Percentiles rank a stretch among this genome's conserved stretches.
phyloP scores from a whole-genome alignment of 2,329 filamentous ascomycete genomes.

The Fusarium torreyae region DNA sequence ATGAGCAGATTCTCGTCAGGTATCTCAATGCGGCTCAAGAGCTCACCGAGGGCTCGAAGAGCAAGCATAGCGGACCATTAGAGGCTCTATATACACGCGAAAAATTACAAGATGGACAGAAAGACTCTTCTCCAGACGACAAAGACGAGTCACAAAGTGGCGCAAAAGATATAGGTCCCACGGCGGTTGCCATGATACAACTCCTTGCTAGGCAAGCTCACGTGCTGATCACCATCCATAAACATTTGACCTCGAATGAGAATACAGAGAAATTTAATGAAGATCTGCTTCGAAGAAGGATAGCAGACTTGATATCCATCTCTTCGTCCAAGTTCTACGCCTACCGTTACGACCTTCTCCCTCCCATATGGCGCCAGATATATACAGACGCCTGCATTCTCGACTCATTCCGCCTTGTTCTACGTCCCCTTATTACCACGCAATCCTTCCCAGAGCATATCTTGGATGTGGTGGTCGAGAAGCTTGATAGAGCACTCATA shows the following conservation, averaged over 20 bases:
- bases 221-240: constrained; percentile 44
- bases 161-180: constrained; percentile 20
- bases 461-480: constrained; percentile 72
- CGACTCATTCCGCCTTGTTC: constrained; percentile 64
- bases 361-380: constrained; percentile 76
- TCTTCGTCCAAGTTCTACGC: constrained; percentile 79
- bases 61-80: background rate
- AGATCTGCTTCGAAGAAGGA: constrained; percentile 57
- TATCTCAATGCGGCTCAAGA: constrained; percentile 46
- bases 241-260: constrained; percentile 11
- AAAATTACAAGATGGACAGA: background rate
- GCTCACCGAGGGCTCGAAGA: constrained; percentile 20
- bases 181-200: constrained; percentile 41
- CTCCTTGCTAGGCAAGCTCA: constrained; percentile 53
- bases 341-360: constrained; percentile 77
- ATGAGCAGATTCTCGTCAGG: constrained; percentile 43
- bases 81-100: background rate
- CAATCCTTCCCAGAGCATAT: constrained; percentile 29
- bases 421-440: constrained; percentile 28
- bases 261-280: constrained; percentile 15
- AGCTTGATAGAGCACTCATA: constrained; percentile 83
- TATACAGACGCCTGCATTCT: constrained; percentile 81
- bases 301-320: constrained; percentile 71
- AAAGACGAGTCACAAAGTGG: background rate
- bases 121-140: background rate